These are phyloP conservation scores for Rosa persica DNA, from an alignment of 306 rosid genomes.

Conservation along the genomic window DNA sequence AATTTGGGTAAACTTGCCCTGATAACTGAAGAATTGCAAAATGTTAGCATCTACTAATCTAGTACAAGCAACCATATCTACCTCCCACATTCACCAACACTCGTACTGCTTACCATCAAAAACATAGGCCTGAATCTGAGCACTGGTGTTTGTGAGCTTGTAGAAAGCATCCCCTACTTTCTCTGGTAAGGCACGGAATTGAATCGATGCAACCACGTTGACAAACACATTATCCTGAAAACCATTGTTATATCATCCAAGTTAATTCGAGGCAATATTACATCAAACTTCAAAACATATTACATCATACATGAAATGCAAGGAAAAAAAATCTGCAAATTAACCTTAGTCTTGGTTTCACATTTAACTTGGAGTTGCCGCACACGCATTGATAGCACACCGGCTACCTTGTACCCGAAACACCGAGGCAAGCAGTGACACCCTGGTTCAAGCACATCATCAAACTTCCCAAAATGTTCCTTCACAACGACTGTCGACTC, in stretches of 20 bases:
- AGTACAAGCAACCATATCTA: not conserved
- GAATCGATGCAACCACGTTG: slow-evolving; percentile 65
- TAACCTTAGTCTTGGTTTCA: slow-evolving; percentile 72
- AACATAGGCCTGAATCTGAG: slow-evolving; percentile 75
- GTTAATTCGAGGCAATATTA: not conserved
- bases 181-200: slow-evolving; percentile 56
- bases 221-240: slow-evolving; percentile 73
- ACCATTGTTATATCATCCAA: not conserved
- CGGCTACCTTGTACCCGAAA: slow-evolving; percentile 51
- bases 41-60: slow-evolving; percentile 9
- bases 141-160: slow-evolving; percentile 63
- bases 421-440: slow-evolving; percentile 82
- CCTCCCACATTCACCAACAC: slow-evolving; percentile 11
- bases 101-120: slow-evolving; percentile 56
- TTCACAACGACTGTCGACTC: slow-evolving; percentile 63
- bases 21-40: slow-evolving; percentile 48
- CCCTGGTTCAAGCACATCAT: slow-evolving; percentile 59
- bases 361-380: slow-evolving; percentile 67
- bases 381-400: slow-evolving; percentile 57
- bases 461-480: slow-evolving; percentile 59
- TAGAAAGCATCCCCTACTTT: slow-evolving; percentile 72
- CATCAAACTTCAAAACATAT: not conserved
- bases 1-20: slow-evolving; percentile 71
- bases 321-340: slow-evolving; percentile 15
- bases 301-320: not conserved